Evolutionary conservation across 2,329 filamentous ascomycete genomes (phyloP), one percentile per base, ranked within the genome.

Genomic region (Botrytis pseudocinerea): DNA sequence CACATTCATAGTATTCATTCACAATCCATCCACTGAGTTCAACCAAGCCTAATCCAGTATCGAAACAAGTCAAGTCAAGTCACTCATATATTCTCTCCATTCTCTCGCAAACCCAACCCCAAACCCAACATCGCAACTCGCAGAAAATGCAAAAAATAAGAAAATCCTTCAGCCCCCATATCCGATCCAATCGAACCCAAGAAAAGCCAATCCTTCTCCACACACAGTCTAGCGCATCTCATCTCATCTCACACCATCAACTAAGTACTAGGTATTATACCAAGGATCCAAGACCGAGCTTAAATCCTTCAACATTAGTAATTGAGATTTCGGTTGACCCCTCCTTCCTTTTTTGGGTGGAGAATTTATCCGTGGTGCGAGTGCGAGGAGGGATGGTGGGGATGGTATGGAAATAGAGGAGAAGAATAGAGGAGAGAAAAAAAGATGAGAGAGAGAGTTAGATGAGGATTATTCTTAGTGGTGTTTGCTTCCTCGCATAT

Each of bases 21-120:
- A 3, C 25, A 51, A 42, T 42, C 40, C 14, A 14, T 14, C 40
- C 12, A 54, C 5, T 5, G 25, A n/a, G 5, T 0, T 20, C 48
- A 16, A 7, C 2, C 0, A 0, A 44, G 42, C 0, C 22, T n/a
- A 12, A 12, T 48, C 3, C 46, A 25, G 20, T 1, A 4, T 48
- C 22, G 22, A 25, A 25, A 0, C 46, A 14, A 51, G 10, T 51
- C 25, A 5, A 14, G 4, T 48, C 1, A 12, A 48, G 4, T n/a
- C 25, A n/a, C n/a, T 5, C 12, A 51, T 25, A 7, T 5, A 16
- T 16, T n/a, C 48, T 51, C 48, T 5, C 9, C 1, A 2, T 14
- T 14, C 46, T 25, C 46, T 14, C 46, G n/a, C 10, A 48, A 48
- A 40, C n/a, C n/a, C n/a, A n/a, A n/a, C n/a, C 40, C 40, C 10